Percentiles rank a stretch among this genome's conserved stretches.
Conservation (phyloP, 2,329 filamentous ascomycete species). For the Niveomyces coronatus region DNA sequence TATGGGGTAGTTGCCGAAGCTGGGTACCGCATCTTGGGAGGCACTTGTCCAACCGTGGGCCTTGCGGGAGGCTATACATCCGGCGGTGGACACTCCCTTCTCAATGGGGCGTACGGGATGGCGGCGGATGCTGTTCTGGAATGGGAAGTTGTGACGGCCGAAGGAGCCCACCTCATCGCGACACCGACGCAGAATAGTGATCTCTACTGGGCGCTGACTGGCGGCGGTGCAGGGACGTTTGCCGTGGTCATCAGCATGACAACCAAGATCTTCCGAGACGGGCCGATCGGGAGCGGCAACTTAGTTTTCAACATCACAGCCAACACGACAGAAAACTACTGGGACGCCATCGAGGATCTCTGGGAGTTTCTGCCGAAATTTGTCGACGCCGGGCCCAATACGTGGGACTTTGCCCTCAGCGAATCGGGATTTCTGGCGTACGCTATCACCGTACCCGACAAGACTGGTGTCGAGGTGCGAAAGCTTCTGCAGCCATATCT, state of each 20-base stretch:
- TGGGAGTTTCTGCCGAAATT: too few relatives aligned
- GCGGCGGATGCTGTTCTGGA: conserved; percentile 29
- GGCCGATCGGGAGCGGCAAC: not conserved
- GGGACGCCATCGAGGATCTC: too few relatives aligned
- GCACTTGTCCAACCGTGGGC: not conserved
- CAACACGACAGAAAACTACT: not conserved
- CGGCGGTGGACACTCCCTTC: not conserved
- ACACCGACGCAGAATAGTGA: conserved; percentile 25
- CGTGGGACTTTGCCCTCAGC: too few relatives aligned
- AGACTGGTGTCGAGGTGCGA: too few relatives aligned
- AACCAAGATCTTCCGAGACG: not conserved
- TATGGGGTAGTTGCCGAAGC: too few relatives aligned
- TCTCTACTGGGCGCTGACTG: conserved; percentile 34
- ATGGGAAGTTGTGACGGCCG: conserved; percentile 37
- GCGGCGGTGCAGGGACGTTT: conserved; percentile 31
- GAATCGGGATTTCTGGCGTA: too few relatives aligned
- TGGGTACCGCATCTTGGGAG: too few relatives aligned
- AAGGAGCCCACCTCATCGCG: conserved; percentile 33
- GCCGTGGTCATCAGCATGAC: conserved; percentile 22
- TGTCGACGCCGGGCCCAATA: too few relatives aligned
- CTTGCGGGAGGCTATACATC: not conserved
- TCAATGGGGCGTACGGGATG: not conserved
- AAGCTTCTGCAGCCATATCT: too few relatives aligned
- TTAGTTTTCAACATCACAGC: not conserved
- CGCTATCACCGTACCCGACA: too few relatives aligned